These are phyloP conservation scores for Acanthamoeba sp. DNA, from an alignment of 208 protist species.

Conservation along the genomic window DNA sequence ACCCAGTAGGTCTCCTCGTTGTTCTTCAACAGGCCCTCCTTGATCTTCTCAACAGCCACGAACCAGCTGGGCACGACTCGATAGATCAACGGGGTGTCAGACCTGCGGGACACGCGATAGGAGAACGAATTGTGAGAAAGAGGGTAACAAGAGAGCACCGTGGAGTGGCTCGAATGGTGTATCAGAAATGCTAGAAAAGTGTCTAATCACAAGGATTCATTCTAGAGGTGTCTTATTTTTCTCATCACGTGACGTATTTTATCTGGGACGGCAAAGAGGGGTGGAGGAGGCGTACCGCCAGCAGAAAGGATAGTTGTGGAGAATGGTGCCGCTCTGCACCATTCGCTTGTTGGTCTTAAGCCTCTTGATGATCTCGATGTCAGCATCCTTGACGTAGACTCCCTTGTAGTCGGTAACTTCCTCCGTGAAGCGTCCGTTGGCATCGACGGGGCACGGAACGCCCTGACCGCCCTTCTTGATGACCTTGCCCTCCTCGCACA, in stretches of 20 bases:
- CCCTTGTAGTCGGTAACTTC: constrained; percentile 97
- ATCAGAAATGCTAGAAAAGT: constrained; percentile 67
- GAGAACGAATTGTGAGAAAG: constrained; percentile 72
- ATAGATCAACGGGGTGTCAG: constrained; percentile 98
- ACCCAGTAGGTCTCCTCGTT: constrained; percentile 98
- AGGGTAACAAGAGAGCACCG: constrained; percentile 29
- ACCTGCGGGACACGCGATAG: constrained; percentile 54
- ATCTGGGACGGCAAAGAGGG: not conserved
- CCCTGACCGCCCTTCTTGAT: constrained; percentile 90
- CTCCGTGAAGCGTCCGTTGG: constrained; percentile 95
- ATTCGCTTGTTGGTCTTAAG: constrained; percentile 96
- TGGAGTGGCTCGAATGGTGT: not conserved
- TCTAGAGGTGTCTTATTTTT: constrained; percentile 48
- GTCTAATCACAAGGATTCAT: constrained; percentile 46
- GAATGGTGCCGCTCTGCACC: constrained; percentile 92
- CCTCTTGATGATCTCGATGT: constrained; percentile 95
- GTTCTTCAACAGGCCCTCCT: constrained; percentile 95
- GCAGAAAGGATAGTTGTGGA: constrained; percentile 99
- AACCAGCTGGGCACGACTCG: constrained; percentile 99
- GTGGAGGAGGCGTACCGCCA: constrained; percentile 95
- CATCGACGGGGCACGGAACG: constrained; percentile 98
- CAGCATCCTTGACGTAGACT: constrained; percentile 98
- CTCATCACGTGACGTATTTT: constrained; percentile 34
- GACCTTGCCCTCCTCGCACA: constrained; percentile 96
- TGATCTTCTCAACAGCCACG: constrained; percentile 97